Base-by-base conservation (phyloP, 805 yeast genomes). In the Saturnispora besseyi region DNA sequence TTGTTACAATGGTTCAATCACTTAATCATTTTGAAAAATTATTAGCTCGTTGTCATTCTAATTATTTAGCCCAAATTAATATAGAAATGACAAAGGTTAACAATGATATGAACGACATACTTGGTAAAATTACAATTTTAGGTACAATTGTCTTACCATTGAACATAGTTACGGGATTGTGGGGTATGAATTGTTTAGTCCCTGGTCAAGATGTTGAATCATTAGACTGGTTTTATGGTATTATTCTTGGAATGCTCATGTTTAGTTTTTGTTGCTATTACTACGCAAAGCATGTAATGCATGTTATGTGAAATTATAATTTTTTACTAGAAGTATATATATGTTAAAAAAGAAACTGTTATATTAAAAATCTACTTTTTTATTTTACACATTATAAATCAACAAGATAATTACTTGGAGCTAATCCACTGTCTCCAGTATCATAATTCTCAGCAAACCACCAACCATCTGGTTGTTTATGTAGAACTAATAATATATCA, bases 141-240 rank as follows among this genome's bases (percentile, higher is more conserved):
- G 99, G 98, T 76, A 88, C 98, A 0, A 87, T 93, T 50, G 96
- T 93, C 21, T 71, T 93, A 51, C 99, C 99, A 3, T 79, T 93
- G 78, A 93, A 93, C 62, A 87, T 93, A 49, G 84, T 93, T 22
- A 93, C 99, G 0, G 99, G 99, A 21, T 69, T 93, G 44, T 93
- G 98, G 98, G 99, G 99, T 50, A 93, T 93, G 99, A 93, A 93
- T 69, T 95, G 93, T 56, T 60, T 87, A 10, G 99, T 93, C 33
- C 99, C 99, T 0, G 99, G 99, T 0, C 98, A 91, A 63, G 77
- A 73, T 28, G 66, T 68, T 7, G 77, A 74, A n/a, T 75, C 79
- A 6, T 64, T 85, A 54, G 57, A 63, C 2, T 85, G 93, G 93
- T 85, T 86, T 62, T 78, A 76, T 61, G 64, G 75, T 24, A 78